phyloP scores from a whole-genome alignment of 306 rosid species.

The Corylus avellana region DNA sequence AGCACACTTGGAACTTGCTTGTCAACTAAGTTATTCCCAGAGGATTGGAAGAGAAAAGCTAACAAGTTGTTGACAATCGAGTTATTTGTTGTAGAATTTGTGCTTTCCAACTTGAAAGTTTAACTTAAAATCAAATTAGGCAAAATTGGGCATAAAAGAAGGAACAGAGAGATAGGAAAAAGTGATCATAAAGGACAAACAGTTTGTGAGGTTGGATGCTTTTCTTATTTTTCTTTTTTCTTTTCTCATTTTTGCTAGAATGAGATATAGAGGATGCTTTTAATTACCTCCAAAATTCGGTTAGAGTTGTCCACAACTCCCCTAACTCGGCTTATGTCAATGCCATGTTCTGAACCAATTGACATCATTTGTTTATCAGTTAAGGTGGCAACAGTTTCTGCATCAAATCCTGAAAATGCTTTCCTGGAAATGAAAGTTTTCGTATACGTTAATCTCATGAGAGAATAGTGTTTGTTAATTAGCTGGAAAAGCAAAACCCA shows the following conservation, averaged over 20 bases:
- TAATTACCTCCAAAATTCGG: constrained; percentile 74
- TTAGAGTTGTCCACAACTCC: constrained; percentile 91
- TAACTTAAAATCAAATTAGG: constrained; percentile 19
- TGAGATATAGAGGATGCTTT: not conserved
- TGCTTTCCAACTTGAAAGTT: constrained; percentile 32
- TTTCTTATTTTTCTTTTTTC: not conserved
- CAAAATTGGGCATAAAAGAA: constrained; percentile 29
- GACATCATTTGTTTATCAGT: constrained; percentile 86
- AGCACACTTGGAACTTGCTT: constrained; percentile 43
- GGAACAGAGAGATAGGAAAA: constrained; percentile 32
- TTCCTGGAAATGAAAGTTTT: constrained; percentile 44
- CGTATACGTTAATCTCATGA: constrained; percentile 16
- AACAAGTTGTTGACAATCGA: constrained; percentile 16
- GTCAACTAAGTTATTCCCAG: constrained; percentile 35
- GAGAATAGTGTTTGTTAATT: not conserved
- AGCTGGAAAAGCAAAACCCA: constrained; percentile 1
- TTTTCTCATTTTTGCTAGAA: not conserved
- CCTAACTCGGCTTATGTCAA: constrained; percentile 87
- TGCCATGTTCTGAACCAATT: constrained; percentile 63
- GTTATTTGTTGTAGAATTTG: constrained; percentile 15
- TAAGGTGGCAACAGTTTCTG: constrained; percentile 70
- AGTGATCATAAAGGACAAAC: constrained; percentile 15
- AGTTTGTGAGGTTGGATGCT: not conserved
- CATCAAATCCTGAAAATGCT: constrained; percentile 85
- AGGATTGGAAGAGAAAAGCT: constrained; percentile 20